These are phyloP conservation scores for Neonectria neomacrospora DNA, from an alignment of 2,329 filamentous ascomycete genomes.

Conservation along the genomic window DNA sequence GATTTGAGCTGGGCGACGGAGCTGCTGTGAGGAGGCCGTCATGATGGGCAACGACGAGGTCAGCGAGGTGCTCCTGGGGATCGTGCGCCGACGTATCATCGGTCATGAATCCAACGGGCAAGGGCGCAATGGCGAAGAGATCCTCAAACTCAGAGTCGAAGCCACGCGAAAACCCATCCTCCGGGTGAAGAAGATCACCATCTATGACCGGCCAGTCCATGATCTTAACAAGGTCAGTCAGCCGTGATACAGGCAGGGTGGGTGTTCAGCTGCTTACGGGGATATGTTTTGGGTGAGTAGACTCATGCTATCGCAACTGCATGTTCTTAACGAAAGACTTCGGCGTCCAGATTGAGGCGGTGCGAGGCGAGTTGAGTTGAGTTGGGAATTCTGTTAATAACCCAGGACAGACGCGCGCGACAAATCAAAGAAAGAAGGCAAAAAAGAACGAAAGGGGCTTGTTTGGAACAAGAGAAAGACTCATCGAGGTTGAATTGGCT, in stretches of 20 bases:
- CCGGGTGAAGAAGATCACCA: slow-evolving; percentile 14
- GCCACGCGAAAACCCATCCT: slow-evolving; percentile 14
- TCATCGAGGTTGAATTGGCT: background rate
- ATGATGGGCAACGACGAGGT: background rate
- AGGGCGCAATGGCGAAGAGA: background rate
- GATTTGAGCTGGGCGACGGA: slow-evolving; percentile 9
- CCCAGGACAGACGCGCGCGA: background rate
- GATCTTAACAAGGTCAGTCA: slow-evolving; percentile 12
- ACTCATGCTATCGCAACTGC: slow-evolving; percentile 20
- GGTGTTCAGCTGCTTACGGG: slow-evolving; percentile 22
- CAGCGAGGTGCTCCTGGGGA: background rate
- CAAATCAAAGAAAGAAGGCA: too few species aligned
- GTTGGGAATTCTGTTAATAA: background rate
- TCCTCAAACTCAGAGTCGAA: slow-evolving; percentile 25
- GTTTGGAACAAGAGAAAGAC: too few species aligned
- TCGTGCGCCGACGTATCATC: background rate
- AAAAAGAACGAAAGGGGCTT: too few species aligned
- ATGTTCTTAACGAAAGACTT: background rate
- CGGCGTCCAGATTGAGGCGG: background rate
- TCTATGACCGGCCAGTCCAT: slow-evolving; percentile 22
- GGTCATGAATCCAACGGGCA: background rate
- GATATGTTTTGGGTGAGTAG: slow-evolving; percentile 18
- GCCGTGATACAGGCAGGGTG: background rate
- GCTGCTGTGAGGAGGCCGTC: slow-evolving; percentile 23
- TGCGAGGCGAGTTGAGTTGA: background rate